Conservation (phyloP, 176 grass and related monocot genomes). For the Poa annua region DNA sequence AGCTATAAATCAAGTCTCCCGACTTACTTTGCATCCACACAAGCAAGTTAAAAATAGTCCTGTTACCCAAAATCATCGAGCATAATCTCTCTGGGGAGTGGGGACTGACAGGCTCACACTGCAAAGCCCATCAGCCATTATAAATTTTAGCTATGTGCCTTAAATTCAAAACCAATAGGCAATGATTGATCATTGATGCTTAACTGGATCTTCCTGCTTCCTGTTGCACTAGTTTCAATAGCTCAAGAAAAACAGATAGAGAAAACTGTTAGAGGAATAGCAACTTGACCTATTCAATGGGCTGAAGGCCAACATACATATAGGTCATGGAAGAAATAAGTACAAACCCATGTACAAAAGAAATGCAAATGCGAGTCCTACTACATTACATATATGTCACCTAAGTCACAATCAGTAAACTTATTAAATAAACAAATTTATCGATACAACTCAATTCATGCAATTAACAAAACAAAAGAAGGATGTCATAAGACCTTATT, state of each 20-base stretch:
- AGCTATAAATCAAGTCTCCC: neutral
- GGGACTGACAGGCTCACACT: neutral
- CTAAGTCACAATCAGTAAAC: no score
- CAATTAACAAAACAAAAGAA: no score
- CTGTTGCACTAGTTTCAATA: neutral
- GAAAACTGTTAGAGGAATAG: neutral
- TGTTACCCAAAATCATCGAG: neutral
- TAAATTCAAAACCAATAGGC: neutral
- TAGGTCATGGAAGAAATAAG: no score
- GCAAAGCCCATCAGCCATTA: neutral
- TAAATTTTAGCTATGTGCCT: neutral
- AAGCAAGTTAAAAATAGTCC: neutral
- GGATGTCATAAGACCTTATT: no score
- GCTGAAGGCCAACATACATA: neutral
- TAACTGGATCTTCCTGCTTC: constrained; percentile 3
- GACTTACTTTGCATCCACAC: neutral
- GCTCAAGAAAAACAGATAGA: neutral
- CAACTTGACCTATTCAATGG: neutral
- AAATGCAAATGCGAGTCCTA: no score
- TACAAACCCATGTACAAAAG: no score
- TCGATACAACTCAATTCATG: no score
- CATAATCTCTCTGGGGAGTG: neutral
- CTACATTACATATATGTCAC: no score
- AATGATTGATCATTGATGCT: constrained; percentile 9
- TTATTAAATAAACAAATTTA: no score